These are phyloP conservation scores for Suhomyces ambrosiae DNA, from an alignment of 1,139 yeast species.

Conservation along the genomic window DNA sequence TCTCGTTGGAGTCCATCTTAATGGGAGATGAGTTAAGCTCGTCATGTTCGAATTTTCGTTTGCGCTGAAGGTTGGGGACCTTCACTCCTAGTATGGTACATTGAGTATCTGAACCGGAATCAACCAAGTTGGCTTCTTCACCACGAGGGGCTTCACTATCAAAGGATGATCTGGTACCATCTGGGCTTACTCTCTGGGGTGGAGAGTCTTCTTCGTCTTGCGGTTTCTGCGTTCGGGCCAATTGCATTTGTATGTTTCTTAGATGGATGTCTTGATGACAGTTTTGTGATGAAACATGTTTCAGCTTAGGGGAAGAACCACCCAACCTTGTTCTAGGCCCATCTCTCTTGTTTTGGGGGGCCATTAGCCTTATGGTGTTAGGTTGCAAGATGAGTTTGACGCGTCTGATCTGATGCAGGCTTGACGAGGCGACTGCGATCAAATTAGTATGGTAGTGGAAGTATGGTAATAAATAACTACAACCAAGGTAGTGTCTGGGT, in stretches of 20 bases:
- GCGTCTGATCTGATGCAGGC: slow-evolving; percentile 9
- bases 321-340: slow-evolving; percentile 3
- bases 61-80: slow-evolving; percentile 8
- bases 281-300: no score
- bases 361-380: slow-evolving; percentile 1
- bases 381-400: slow-evolving; percentile 5
- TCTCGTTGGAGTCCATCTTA: slow-evolving; percentile 11
- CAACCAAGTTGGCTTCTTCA: no score
- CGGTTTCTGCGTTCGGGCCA: background rate
- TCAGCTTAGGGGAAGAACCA: no score
- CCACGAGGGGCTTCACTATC: no score
- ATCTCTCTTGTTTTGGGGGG: slow-evolving; percentile 2
- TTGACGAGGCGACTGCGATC: slow-evolving; percentile 1
- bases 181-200: no score
- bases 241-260: background rate
- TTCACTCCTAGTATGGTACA: slow-evolving; percentile 9
- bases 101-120: slow-evolving; percentile 6
- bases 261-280: background rate
- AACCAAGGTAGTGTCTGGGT: no score
- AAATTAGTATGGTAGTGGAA: background rate
- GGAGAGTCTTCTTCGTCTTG: no score
- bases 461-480: no score
- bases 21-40: slow-evolving; percentile 31
- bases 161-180: no score
- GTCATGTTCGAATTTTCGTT: slow-evolving; percentile 4